Evolutionary conservation across 257 asterid species (phyloP).

Genomic region (Capsicum baccatum): DNA sequence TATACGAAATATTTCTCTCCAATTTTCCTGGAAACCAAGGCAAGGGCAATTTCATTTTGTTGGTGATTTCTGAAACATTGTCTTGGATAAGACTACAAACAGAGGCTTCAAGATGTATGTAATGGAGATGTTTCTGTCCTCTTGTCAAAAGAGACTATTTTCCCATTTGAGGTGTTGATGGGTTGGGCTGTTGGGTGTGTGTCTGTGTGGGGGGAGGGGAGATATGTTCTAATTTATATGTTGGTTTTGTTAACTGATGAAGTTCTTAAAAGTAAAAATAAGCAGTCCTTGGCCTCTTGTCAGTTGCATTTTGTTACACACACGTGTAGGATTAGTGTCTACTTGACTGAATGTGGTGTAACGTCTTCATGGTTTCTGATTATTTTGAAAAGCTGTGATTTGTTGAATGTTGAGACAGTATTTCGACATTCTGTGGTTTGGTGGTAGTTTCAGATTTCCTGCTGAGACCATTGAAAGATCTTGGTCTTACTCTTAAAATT

Average conservation of each 20-base stretch:
- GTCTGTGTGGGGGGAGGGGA: background rate
- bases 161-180: background rate
- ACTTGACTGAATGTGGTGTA: background rate
- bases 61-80: background rate
- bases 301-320: conserved; percentile 11
- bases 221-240: background rate
- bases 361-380: background rate
- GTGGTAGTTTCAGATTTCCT: conserved; percentile 26
- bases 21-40: background rate
- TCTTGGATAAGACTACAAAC: background rate
- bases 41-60: background rate
- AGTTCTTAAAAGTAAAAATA: background rate
- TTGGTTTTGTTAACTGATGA: background rate
- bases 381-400: background rate
- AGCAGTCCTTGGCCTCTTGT: background rate
- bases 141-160: background rate
- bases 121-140: background rate
- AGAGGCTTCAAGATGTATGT: background rate
- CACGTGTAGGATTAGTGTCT: background rate
- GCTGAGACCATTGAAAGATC: background rate
- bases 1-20: background rate
- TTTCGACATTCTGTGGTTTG: conserved; percentile 20
- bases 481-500: conserved; percentile 12
- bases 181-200: background rate
- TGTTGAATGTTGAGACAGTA: conserved; percentile 1